Evolutionary conservation across 192 early-diverging fungal genomes (phyloP).

Genomic region (Paraglomus brasilianum): DNA sequence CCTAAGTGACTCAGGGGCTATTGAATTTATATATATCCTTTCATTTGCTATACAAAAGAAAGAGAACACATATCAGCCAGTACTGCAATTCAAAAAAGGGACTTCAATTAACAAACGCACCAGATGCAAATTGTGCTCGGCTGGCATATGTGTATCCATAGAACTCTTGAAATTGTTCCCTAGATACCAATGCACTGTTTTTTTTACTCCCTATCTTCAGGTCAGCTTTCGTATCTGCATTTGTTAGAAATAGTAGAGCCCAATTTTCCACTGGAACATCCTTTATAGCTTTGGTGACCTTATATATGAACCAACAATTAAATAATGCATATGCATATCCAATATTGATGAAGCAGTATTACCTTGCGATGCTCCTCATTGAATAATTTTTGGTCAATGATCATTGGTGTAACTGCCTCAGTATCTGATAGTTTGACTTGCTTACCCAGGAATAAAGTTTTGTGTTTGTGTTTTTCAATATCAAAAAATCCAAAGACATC

Average conservation of each 20-base stretch:
- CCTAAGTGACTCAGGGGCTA: too few relatives aligned
- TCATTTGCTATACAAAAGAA: too few relatives aligned
- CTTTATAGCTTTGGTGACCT: background rate
- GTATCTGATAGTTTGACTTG: too few relatives aligned
- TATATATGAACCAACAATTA: conserved; percentile 4
- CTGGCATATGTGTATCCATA: conserved; percentile 7
- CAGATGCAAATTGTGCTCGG: too few relatives aligned
- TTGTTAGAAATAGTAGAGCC: conserved; percentile 7
- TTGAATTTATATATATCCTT: too few relatives aligned
- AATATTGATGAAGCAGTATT: background rate
- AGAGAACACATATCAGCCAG: too few relatives aligned
- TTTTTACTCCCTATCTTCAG: background rate
- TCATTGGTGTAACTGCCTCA: too few relatives aligned
- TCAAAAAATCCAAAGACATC: conserved; percentile 4
- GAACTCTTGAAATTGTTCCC: background rate
- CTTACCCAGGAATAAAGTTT: too few relatives aligned
- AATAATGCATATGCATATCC: conserved; percentile 4
- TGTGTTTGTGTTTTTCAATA: too few relatives aligned
- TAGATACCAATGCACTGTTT: conserved; percentile 6
- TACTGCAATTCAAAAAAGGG: too few relatives aligned
- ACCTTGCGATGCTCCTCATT: background rate
- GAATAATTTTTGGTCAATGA: too few relatives aligned
- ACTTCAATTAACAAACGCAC: too few relatives aligned
- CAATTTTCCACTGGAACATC: background rate
- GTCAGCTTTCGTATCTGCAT: background rate